Conservation (phyloP, 805 yeast species). For the Wickerhamomyces tratensis region DNA sequence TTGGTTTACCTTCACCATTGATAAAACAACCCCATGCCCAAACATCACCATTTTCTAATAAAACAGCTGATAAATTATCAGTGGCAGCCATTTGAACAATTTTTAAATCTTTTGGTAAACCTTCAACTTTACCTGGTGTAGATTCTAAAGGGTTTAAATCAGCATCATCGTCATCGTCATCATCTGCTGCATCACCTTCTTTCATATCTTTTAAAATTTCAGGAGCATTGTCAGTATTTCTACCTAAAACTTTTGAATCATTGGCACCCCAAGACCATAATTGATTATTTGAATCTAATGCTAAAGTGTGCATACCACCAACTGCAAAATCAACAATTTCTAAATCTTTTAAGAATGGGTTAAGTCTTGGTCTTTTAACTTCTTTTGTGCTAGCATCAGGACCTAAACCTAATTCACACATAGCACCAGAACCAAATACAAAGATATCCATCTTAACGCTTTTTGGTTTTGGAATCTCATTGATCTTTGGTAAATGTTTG, state of each 20-base stretch:
- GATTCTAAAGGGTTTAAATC: constrained; percentile 85
- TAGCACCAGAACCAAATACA: constrained; percentile 94
- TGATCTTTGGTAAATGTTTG: constrained; percentile 17
- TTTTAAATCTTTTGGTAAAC: constrained; percentile 45
- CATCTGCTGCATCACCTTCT: constrained; percentile 45
- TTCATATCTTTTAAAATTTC: constrained; percentile 65
- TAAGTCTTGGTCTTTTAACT: constrained; percentile 91
- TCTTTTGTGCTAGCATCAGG: constrained; percentile 87
- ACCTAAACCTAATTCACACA: constrained; percentile 98
- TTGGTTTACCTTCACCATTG: constrained; percentile 85
- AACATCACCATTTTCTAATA: constrained; percentile 75
- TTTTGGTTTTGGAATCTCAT: constrained; percentile 14
- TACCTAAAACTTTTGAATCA: constrained; percentile 85
- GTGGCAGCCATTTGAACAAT: constrained; percentile 85
- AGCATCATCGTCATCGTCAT: constrained; percentile 60
- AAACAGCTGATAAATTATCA: constrained; percentile 78
- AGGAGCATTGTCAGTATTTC: constrained; percentile 61
- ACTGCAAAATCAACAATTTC: constrained; percentile 82
- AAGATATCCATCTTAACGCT: constrained; percentile 53
- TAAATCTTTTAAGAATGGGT: constrained; percentile 62
- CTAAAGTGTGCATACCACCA: constrained; percentile 94
- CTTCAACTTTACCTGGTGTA: constrained; percentile 73
- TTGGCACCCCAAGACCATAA: constrained; percentile 99
- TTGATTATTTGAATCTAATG: constrained; percentile 62
- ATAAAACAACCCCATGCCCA: constrained; percentile 98